Evolutionary conservation across 257 asterid genomes (phyloP).

Genomic region (Solanum lycopersicoides): DNA sequence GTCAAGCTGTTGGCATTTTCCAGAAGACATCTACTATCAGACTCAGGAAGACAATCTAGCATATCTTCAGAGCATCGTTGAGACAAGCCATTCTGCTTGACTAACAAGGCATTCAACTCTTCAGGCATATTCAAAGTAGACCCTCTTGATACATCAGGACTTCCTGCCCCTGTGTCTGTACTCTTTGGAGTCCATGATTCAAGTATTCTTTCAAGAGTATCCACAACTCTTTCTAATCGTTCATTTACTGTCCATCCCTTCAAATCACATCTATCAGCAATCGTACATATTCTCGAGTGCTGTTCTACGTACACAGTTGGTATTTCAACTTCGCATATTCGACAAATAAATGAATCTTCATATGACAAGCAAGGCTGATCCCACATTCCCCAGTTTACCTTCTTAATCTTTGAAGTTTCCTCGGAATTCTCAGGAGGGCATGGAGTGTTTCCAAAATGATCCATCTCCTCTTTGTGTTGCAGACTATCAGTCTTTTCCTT

Average conservation of each 20-base stretch:
- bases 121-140: conserved; percentile 27
- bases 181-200: conserved; percentile 70
- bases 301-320: conserved; percentile 89
- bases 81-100: conserved; percentile 33
- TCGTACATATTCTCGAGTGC: conserved; percentile 90
- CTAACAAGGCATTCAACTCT: conserved; percentile 41
- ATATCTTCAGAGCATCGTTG: conserved; percentile 38
- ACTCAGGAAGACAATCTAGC: conserved; percentile 37
- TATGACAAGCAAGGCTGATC: conserved; percentile 67
- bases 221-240: conserved; percentile 76
- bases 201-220: conserved; percentile 76
- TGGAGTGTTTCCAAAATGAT: conserved; percentile 29
- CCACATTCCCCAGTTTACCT: conserved; percentile 61
- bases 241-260: conserved; percentile 85
- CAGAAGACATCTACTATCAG: conserved; percentile 26
- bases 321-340: conserved; percentile 97
- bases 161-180: conserved; percentile 32
- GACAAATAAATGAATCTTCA: conserved; percentile 85
- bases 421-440: conserved; percentile 34
- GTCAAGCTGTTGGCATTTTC: conserved; percentile 32
- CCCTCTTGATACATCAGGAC: conserved; percentile 46
- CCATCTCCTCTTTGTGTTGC: conserved; percentile 30
- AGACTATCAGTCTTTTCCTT: conserved; percentile 26
- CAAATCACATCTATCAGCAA: conserved; percentile 93
- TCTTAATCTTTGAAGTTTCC: conserved; percentile 39